These are phyloP conservation scores for Agrocybe pediades DNA, from an alignment of 768 basidiomycete species.

Conservation along the genomic window DNA sequence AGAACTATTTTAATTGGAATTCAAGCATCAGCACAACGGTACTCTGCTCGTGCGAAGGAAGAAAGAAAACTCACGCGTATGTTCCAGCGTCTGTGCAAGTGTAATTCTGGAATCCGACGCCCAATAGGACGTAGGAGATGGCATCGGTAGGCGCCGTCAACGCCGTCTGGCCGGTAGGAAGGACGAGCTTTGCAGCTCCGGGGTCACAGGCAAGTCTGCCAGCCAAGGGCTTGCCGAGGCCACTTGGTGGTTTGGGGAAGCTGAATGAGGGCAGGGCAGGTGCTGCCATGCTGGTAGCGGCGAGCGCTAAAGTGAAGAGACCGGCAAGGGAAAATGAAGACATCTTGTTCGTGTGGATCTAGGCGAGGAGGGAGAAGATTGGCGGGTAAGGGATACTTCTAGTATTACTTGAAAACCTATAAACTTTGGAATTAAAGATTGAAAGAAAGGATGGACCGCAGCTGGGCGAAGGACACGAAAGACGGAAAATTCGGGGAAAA, in stretches of 20 bases:
- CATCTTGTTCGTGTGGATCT: constrained; percentile 3
- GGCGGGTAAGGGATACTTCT: not conserved
- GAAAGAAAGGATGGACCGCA: not conserved
- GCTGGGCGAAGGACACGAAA: not conserved
- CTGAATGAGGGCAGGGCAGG: constrained; percentile 6
- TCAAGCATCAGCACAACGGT: not conserved
- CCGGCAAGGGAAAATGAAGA: constrained; percentile 17
- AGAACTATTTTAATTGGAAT: constrained; percentile 30
- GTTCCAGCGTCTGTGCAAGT: constrained; percentile 45
- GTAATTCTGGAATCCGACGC: constrained; percentile 57
- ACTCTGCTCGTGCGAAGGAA: not conserved
- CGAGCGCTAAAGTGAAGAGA: constrained; percentile 18
- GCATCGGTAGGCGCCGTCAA: constrained; percentile 35
- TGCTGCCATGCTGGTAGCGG: constrained; percentile 17
- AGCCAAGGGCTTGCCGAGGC: constrained; percentile 5
- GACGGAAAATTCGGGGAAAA: not conserved
- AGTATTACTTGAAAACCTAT: not conserved
- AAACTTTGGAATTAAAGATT: constrained; percentile 2
- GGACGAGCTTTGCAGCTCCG: constrained; percentile 22
- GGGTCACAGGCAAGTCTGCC: constrained; percentile 23
- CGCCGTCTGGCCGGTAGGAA: constrained; percentile 30
- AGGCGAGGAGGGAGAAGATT: not conserved
- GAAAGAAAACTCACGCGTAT: constrained; percentile 37
- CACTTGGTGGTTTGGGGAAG: constrained; percentile 8
- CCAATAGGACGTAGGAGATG: constrained; percentile 43